Base-by-base conservation (phyloP, 2,329 filamentous ascomycete species). In the Talaromyces sp. region DNA sequence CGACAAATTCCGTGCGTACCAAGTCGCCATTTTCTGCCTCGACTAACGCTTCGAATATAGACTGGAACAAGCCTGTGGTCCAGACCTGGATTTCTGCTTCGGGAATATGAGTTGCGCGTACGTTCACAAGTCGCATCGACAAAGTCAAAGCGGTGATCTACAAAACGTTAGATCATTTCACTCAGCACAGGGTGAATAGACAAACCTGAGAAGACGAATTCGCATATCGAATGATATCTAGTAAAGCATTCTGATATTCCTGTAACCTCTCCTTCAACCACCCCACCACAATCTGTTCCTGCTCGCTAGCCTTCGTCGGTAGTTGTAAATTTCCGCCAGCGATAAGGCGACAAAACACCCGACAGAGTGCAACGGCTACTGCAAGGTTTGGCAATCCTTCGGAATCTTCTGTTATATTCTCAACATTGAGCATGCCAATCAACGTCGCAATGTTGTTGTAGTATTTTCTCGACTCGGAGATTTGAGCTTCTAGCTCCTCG, bases 361-460 rank as follows among this genome's bases (percentile, higher is more conserved):
- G 87, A 77, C 93, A 97, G 58, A 97, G 83, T 1, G 93, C 89
- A 22, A 97, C 89, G 0, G 89, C 87, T 0, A 93, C 91, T 38
- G 91, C 80, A 56, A 91, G 81, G 11, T 86, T 83, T 3, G 86
- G 82, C 51, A 89, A 85, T 1, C 81, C 77, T 19, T 85, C 81
- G 22, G 81, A 75, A 2, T 84, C 77, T 31, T 64, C 31, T 5
- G 2, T 27, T 19, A 49, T 0, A 1, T 49, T 34, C 31, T 81
- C 80, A 40, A 80, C 81, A 72, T 85, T 75, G 43, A 87, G 78
- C 72, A 88, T 84, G 49, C 84, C 84, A 54, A 96, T 82, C 43
- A 98, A 80, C 11, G 85, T 86, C 7, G 87, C 85, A 72, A 98
- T 94, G 74, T 96, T 92, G 82, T 97, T 96, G 83, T 96, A 96